A percentile compares a stretch with the other conserved stretches of the same genome.
phyloP scores from a whole-genome alignment of 441 rosid genomes.

The Adansonia gregorii region DNA sequence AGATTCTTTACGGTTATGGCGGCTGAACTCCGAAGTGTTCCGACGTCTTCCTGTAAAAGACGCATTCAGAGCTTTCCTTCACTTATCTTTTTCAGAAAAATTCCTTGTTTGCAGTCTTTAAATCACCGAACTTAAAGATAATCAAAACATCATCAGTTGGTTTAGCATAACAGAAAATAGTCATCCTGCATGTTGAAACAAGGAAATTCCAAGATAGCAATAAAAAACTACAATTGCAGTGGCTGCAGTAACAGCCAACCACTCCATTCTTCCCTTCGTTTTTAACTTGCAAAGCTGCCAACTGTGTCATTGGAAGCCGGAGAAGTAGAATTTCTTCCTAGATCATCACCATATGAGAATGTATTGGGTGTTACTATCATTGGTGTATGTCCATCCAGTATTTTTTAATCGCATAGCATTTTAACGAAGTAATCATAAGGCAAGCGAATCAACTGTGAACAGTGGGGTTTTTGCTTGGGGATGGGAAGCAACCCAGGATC shows the following conservation, averaged over 20 bases:
- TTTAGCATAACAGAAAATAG: conserved; percentile 31
- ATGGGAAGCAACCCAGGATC: not conserved
- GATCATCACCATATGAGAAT: conserved; percentile 29
- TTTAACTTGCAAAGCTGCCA: not conserved
- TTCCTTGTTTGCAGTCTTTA: conserved; percentile 58
- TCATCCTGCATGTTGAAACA: not conserved
- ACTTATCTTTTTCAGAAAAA: conserved; percentile 65
- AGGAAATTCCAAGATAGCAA: not conserved
- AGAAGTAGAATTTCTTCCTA: conserved; percentile 40
- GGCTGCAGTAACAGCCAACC: not conserved
- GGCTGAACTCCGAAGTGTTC: conserved; percentile 54
- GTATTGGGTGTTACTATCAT: conserved; percentile 36
- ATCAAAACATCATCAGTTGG: conserved; percentile 55
- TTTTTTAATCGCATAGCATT: too few species aligned
- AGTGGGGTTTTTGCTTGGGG: not conserved
- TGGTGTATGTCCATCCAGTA: conserved; percentile 41
- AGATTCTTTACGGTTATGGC: conserved; percentile 45
- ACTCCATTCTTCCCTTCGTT: conserved; percentile 5
- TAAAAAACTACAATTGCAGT: not conserved
- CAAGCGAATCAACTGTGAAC: not conserved
- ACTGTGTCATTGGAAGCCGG: not conserved
- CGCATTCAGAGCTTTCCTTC: conserved; percentile 80
- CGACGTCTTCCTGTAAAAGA: conserved; percentile 44
- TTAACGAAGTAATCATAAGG: not conserved
- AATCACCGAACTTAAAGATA: conserved; percentile 58